Evolutionary conservation across 345 rosid genomes (phyloP), one percentile per base, ranked within the genome.

Genomic region (Schrenkiella parvula): DNA sequence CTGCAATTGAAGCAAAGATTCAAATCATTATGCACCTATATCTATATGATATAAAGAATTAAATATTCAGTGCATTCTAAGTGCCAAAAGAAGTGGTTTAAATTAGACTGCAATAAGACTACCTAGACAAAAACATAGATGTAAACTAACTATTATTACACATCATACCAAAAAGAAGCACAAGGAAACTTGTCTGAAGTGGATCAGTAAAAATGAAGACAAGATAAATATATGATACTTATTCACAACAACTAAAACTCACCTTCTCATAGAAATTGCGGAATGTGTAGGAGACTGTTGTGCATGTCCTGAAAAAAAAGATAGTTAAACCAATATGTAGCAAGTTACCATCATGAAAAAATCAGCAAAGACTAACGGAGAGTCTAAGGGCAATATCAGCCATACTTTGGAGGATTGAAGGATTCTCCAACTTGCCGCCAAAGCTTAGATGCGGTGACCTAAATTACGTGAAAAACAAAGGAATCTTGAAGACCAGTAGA

Each of bases 341-440:
- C 37, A 43, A 37, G 47, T 70, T n/a, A 78, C 53, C 31, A 63
- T 48, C 19, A 26, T 25, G 14, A 38, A 68, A 68, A 70, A 51
- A 68, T 14, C 13, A 13, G 59, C 4, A 69, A 46, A 60, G 32
- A 17, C 32, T 47, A 54, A 66, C 6, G 5, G 47, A 68, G 56
- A 62, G 52, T 60, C 35, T 34, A 75, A 38, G 37, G 63, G 31
- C 14, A 47, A 51, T 18, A 52, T 68, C 51, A 43, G 48, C 73
- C 89, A 79, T 85, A 92, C 98, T 91, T 91, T 18, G 96, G 97
- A 39, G 97, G 97, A 66, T 89, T 80, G 81, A 91, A 91, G 54
- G 96, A 86, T 79, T 91, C 96, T 76, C 98, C 98, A 32, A 92
- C 89, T 80, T 86, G 90, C 78, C 95, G 85, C 98, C 98, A 90